Conservation (phyloP, 2,329 filamentous ascomycete species). For the Calonectria ilicicola region DNA sequence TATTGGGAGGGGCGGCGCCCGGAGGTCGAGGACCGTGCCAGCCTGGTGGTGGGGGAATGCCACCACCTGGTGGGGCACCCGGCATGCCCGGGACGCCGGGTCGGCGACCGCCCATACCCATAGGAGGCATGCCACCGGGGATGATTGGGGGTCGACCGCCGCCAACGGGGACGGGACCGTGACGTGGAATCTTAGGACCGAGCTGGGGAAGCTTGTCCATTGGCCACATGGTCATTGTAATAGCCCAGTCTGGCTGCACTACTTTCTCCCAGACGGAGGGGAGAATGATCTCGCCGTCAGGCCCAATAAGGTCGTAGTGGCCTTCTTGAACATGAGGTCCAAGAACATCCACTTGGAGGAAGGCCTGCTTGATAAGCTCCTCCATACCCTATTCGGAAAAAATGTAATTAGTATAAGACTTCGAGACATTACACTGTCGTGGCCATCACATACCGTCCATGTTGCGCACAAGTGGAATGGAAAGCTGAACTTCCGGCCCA, state of each 20-base stretch:
- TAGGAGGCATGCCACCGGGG: slow-evolving; percentile 19
- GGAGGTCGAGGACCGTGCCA: slow-evolving; percentile 35
- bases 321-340: slow-evolving; percentile 82
- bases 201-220: slow-evolving; percentile 57
- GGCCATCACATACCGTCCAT: slow-evolving; percentile 74
- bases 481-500: slow-evolving; percentile 92
- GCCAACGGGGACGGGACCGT: slow-evolving; percentile 25
- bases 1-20: slow-evolving; percentile 25
- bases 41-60: slow-evolving; percentile 35
- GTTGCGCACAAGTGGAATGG: slow-evolving; percentile 87
- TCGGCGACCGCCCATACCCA: slow-evolving; percentile 19
- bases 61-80: slow-evolving; percentile 12
- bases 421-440: neutral
- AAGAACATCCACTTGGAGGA: slow-evolving; percentile 81
- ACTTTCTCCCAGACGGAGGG: slow-evolving; percentile 84
- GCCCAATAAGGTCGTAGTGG: slow-evolving; percentile 84
- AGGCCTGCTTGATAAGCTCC: slow-evolving; percentile 86
- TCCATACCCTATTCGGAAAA: slow-evolving; percentile 77
- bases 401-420: slow-evolving; percentile 37
- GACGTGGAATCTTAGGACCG: slow-evolving; percentile 34
- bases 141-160: slow-evolving; percentile 24
- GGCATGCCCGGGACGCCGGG: neutral
- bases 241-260: slow-evolving; percentile 75
- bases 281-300: slow-evolving; percentile 85
- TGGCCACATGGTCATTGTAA: slow-evolving; percentile 71